Evolutionary conservation across 305 asterid species (phyloP).

Genomic region (Euphrasia arctica): DNA sequence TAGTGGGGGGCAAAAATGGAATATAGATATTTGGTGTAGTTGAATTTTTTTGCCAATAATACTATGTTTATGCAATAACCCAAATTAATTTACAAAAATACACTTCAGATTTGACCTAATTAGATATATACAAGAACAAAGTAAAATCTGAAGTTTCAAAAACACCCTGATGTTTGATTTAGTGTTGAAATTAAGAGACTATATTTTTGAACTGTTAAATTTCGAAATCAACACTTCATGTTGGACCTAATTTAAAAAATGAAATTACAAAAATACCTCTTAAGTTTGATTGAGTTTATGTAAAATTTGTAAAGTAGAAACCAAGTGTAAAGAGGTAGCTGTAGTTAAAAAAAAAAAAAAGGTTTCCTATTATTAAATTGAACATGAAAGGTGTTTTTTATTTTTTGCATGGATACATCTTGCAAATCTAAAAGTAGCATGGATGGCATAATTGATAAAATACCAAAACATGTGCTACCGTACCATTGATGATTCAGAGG

Average conservation of each 20-base stretch:
- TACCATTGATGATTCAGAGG: conserved; percentile 86
- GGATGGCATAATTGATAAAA: neutral
- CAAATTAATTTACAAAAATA: neutral
- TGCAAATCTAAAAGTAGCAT: neutral
- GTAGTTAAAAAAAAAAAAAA: neutral
- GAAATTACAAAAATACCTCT: no score
- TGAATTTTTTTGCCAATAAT: no score
- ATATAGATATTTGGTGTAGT: no score
- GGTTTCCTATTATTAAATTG: neutral
- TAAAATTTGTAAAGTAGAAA: neutral
- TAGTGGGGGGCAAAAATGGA: no score
- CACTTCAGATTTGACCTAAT: neutral
- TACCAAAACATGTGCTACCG: neutral
- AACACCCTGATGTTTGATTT: no score
- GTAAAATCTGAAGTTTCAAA: no score
- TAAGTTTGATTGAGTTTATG: no score
- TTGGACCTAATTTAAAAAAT: neutral
- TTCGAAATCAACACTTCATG: neutral
- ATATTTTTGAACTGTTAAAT: no score
- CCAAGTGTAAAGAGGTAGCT: neutral
- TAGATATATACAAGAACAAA: no score
- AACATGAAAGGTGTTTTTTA: neutral
- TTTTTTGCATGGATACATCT: neutral
- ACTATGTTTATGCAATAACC: conserved; percentile 1
- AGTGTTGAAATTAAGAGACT: no score